These are phyloP conservation scores for Biscogniauxia sp. DNA, from an alignment of 2,329 filamentous ascomycete genomes.

Conservation along the genomic window DNA sequence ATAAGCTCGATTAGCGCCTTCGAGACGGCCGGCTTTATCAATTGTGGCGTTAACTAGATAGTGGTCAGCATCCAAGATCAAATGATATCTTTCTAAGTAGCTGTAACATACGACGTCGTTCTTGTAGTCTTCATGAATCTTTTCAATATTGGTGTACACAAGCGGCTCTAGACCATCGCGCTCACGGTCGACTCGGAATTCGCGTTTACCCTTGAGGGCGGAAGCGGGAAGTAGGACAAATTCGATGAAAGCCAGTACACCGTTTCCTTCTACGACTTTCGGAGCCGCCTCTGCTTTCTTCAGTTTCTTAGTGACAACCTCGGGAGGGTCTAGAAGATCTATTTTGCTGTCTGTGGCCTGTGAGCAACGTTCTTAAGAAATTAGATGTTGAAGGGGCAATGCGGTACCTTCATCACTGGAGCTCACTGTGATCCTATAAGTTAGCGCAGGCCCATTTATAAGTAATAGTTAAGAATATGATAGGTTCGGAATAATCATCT, in stretches of 20 bases:
- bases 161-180: constrained; percentile 68
- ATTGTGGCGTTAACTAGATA: constrained; percentile 72
- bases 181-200: constrained; percentile 67
- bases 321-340: constrained; percentile 79
- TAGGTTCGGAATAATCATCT: too few relatives aligned
- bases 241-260: constrained; percentile 81
- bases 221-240: constrained; percentile 79
- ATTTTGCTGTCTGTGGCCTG: constrained; percentile 74
- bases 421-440: constrained; percentile 49
- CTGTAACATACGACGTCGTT: constrained; percentile 66
- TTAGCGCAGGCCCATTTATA: constrained; percentile 2
- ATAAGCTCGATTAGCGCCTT: constrained; percentile 71
- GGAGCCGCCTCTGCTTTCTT: constrained; percentile 81
- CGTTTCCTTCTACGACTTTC: constrained; percentile 77
- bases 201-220: constrained; percentile 56
- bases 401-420: constrained; percentile 51
- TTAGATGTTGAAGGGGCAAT: constrained; percentile 26
- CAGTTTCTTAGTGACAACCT: constrained; percentile 76
- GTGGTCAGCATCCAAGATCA: constrained; percentile 12
- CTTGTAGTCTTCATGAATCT: constrained; percentile 76
- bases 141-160: constrained; percentile 72
- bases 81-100: constrained; percentile 9
- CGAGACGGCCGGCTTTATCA: constrained; percentile 81
- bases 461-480: too few relatives aligned
- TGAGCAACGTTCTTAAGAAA: neutral